phyloP scores from a whole-genome alignment of 306 rosid species.

The Fragaria nilgerrensis region DNA sequence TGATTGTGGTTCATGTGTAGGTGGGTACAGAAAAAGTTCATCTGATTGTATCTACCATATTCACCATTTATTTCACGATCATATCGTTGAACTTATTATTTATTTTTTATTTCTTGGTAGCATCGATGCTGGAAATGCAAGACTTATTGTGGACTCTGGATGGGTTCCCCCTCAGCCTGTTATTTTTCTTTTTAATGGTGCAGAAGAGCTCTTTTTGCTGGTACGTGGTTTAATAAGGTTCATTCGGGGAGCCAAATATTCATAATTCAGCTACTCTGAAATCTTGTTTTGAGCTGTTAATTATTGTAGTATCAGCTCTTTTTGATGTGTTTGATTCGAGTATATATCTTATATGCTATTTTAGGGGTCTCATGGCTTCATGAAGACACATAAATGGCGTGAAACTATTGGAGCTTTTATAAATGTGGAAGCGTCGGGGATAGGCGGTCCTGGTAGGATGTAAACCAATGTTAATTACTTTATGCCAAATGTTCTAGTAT shows the following conservation, averaged over 20 bases:
- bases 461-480: conserved; percentile 22
- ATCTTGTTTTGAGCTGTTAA: neutral
- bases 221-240: conserved; percentile 46
- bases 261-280: neutral
- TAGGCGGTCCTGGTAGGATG: conserved; percentile 77
- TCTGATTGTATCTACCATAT: conserved; percentile 19
- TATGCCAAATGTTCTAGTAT: conserved; percentile 8
- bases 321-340: conserved; percentile 15
- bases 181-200: conserved; percentile 96
- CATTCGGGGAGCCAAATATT: conserved; percentile 12
- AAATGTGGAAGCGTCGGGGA: conserved; percentile 94
- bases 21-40: conserved; percentile 48
- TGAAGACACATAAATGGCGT: conserved; percentile 87
- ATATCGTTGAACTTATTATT: conserved; percentile 8
- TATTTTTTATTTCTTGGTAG: conserved; percentile 37
- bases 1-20: conserved; percentile 98
- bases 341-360: conserved; percentile 33
- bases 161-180: conserved; percentile 78
- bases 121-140: conserved; percentile 90
- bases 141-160: conserved; percentile 80
- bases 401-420: conserved; percentile 86
- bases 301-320: neutral
- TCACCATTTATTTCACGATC: conserved; percentile 13
- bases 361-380: conserved; percentile 96
- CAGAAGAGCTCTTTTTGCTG: conserved; percentile 97